Evolutionary conservation across 2,329 filamentous ascomycete species (phyloP), one percentile per base, ranked within the genome.

Genomic region (Pseudopyrenochaeta lycopersici): DNA sequence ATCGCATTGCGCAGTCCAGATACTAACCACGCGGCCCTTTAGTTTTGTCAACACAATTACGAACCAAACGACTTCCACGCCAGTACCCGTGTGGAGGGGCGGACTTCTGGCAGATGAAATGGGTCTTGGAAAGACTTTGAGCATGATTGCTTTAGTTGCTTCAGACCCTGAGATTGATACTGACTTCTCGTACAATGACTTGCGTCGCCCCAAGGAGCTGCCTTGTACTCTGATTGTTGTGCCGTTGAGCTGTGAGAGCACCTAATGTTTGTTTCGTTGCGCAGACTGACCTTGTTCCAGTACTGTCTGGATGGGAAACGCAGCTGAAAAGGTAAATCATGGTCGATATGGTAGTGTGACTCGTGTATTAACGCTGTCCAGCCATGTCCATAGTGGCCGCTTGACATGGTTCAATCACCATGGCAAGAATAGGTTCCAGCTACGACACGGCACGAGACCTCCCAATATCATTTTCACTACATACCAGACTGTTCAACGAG

Each of bases 71-170:
- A 42, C 41, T 15, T 17, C 29, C 5, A 20, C 11, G 2, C 42
- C 38, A 49, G 42, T 31, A 2, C 23, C 23, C 12, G 1, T 31
- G 1, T 49, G 41, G 31, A 45, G 38, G 35, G 53, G 58, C 2
- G 60, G 54, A 5, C 35, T 63, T 9, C 35, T 64, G 9, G 58
- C 61, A 10, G 61, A 62, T 15, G 42, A 43, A 1, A 64, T 64
- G 58, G 61, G 61, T 1, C 40, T 64, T 42, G 58, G 58, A 0
- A 64, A 64, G 23, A 54, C 58, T 29, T 52, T 58, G 12, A 58
- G 52, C 36, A 62, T 64, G 46, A 62, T 64, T 17, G 49, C 54
- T 21, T 14, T 54, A 27, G 35, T 56, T 17, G 32, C 45, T 23
- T 44, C 46, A 29, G 50, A 53, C 23, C 33, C n/a, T n/a, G 31